Conservation (phyloP, 495 filamentous ascomycete genomes). For the Amniculicola lignicola region DNA sequence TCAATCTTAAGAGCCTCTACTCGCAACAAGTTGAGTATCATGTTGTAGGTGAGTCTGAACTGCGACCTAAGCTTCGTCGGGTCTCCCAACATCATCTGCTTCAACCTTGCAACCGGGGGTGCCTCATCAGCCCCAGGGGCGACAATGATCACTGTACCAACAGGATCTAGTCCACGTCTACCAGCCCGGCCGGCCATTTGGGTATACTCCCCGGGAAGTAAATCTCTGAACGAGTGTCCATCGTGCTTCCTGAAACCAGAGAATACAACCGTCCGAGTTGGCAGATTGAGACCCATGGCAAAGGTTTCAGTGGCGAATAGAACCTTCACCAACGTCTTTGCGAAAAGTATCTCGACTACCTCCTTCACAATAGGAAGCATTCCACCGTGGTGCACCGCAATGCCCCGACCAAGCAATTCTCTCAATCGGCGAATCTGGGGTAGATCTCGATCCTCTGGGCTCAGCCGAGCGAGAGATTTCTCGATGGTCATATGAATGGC, state of each 20-base stretch:
- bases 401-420: conserved; percentile 80
- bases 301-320: conserved; percentile 98
- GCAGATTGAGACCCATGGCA: conserved; percentile 95
- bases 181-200: conserved; percentile 98
- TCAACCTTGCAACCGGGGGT: conserved; percentile 73
- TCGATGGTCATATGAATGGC: conserved; percentile 96
- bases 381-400: conserved; percentile 96
- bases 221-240: conserved; percentile 82
- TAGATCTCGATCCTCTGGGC: conserved; percentile 80
- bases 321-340: conserved; percentile 89
- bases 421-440: conserved; percentile 87
- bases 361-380: conserved; percentile 96
- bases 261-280: conserved; percentile 94
- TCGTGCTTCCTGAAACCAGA: conserved; percentile 97
- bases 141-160: conserved; percentile 91
- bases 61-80: conserved; percentile 94
- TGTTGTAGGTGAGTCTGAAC: conserved; percentile 97
- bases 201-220: conserved; percentile 93
- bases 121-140: conserved; percentile 80
- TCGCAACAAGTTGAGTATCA: conserved; percentile 93
- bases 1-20: conserved; percentile 98
- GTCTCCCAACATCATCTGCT: conserved; percentile 93
- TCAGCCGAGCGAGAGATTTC: conserved; percentile 87
- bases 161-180: conserved; percentile 83
- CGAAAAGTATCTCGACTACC: conserved; percentile 94